Evolutionary conservation across 176 grass and related monocot genomes (phyloP), one percentile per base, ranked within the genome.

Genomic region (Zoysia pacifica): DNA sequence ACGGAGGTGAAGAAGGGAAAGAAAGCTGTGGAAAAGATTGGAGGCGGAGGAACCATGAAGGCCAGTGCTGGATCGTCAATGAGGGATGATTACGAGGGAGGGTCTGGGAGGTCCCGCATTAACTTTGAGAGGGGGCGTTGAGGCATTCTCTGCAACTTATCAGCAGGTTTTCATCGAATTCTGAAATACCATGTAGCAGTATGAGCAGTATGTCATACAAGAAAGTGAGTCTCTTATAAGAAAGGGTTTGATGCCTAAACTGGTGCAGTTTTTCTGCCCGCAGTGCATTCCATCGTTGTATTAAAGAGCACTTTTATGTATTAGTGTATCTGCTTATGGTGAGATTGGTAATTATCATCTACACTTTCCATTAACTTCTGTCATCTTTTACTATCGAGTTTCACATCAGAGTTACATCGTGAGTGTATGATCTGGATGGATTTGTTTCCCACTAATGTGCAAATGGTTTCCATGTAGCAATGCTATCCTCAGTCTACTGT

Each of bases 1-100:
- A 94, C 94, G 11, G 89, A 97, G 70, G 91, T 97, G 63, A 94
- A 97, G 85, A 94, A 94, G 72, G 94, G 91, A 35, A 97, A 94
- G 83, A 94, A 97, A 79, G 84, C 87, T 51, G 89, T 97, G 9
- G 89, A 97, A 75, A 97, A 97, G 85, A 90, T 97, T 49, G 91
- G 94, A 51, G 83, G 89, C 2, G 85, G 91, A 71, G 94, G 94
- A 76, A 87, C 87, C 66, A 97, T 97, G 94, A 94, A 90, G 82
- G 94, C 91, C 35, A 97, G 94, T 78, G 94, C 75, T 51, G 94
- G 91, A 0, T 94, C 91, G 52, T 94, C 94, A 19, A 84, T 88
- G 71, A 97, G 91, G 65, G 89, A 92, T 89, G 94, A 94, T 65
- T 91, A 91, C 5, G 96, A 28, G 28, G 28, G 95, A 38, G 91